Evolutionary conservation across 495 filamentous ascomycete genomes (phyloP).

Genomic region (Talaromyces borbonicus): DNA sequence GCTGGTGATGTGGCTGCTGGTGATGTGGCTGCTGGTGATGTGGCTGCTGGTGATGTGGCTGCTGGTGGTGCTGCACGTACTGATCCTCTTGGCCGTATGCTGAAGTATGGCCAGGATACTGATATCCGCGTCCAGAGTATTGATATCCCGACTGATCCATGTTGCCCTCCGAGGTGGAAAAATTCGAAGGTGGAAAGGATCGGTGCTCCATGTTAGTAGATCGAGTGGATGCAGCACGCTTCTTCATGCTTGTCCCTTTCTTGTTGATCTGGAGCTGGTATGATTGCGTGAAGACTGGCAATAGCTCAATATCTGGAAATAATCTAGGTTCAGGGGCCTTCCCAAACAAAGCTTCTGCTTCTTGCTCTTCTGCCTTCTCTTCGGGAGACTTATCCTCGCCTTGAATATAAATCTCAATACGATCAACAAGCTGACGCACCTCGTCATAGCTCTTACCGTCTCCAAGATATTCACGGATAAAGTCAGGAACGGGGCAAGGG

Average conservation of each 20-base stretch:
- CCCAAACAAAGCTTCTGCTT: background rate
- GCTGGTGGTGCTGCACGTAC: background rate
- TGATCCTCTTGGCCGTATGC: background rate
- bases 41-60: background rate
- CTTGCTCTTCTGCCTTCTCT: conserved; percentile 6
- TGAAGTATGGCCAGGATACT: background rate
- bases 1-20: background rate
- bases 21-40: background rate
- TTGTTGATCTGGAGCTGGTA: conserved; percentile 8
- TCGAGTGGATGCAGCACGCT: background rate
- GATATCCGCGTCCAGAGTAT: background rate
- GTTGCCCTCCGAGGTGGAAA: too few species aligned
- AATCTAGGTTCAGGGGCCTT: background rate
- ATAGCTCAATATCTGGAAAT: conserved; percentile 60
- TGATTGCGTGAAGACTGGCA: conserved; percentile 39
- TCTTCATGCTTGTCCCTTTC: background rate
- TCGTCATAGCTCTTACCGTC: conserved; percentile 21
- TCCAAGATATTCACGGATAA: conserved; percentile 22
- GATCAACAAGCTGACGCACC: conserved; percentile 18
- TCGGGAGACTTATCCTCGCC: conserved; percentile 4
- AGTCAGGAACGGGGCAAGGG: conserved; percentile 22
- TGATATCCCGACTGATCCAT: too few species aligned
- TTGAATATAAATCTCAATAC: conserved; percentile 14
- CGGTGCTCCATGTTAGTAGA: too few species aligned
- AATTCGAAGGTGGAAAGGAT: too few species aligned